Base-by-base conservation (phyloP, 1,284 basidiomycete genomes). In the Coniferiporia sulphurascens region DNA sequence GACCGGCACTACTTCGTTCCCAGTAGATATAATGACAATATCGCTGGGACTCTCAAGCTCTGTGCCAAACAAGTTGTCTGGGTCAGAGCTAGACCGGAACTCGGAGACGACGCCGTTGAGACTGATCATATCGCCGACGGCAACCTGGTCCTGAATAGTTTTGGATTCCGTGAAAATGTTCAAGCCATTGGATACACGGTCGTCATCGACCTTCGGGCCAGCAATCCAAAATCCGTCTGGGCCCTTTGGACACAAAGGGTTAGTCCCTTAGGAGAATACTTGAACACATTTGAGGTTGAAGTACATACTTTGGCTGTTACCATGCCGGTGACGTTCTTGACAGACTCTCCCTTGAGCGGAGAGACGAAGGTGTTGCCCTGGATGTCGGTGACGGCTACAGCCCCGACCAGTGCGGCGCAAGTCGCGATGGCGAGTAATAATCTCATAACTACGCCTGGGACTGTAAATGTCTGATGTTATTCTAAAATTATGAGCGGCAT, bases 341-440 rank as follows among this genome's bases (percentile, higher is more conserved):
- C 78, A 7, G 68, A 72, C 62, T 82, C 72, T 0, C 81, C 80
- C 22, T 64, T 67, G n/a, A 78, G 71, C 48, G 83, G 78, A 13
- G 82, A 84, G 61, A 72, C 70, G 64, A 77, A 85, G 1, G 77
- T 69, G 21, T 66, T 52, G 10, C 84, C 84, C 69, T 85, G 81
- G 27, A 84, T 80, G 22, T 82, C 80, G 21, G 77, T 69, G 10
- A 83, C 71, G 2, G 76, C 76, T 13, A 69, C 66, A 48, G 63
- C 43, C 19, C 9, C 12, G 13, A 35, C 53, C 10, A 46, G 32
- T 15, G 53, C 43, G 13, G 32, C 17, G 34, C 27, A 46, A 10
- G 10, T 19, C 22, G 53, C 53, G 19, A 55, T 17, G 21, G 35
- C 9, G 15, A 46, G 43, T 13, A 43, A 13, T 21, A 22, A 17